Percentiles rank a stretch among this genome's conserved stretches.
These are phyloP conservation scores for Lachancea waltii DNA, from an alignment of 805 yeast species.

Conservation along the genomic window DNA sequence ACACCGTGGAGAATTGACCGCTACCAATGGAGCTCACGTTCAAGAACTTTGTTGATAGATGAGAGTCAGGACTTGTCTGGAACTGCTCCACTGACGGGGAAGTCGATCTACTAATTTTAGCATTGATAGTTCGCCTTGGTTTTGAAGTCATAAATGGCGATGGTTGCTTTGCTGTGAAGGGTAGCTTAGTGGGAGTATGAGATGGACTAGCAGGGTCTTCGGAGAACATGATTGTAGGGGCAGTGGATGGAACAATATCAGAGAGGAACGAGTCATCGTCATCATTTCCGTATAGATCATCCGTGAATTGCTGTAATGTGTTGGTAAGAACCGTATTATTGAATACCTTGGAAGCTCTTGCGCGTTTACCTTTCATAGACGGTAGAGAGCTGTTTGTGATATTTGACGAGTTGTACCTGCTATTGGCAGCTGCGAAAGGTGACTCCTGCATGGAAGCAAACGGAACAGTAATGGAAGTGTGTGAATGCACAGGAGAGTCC, in stretches of 20 bases:
- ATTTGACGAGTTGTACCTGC: slow-evolving; percentile 6
- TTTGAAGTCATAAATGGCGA: slow-evolving; percentile 17
- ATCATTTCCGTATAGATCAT: slow-evolving; percentile 31
- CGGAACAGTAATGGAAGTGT: slow-evolving; percentile 5
- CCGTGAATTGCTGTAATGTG: slow-evolving; percentile 32
- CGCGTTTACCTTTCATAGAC: slow-evolving; percentile 20
- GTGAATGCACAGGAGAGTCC: slow-evolving; percentile 10
- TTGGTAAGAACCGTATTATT: slow-evolving; percentile 29
- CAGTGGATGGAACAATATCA: slow-evolving; percentile 6
- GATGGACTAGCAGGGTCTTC: slow-evolving; percentile 7
- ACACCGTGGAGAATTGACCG: slow-evolving; percentile 90
- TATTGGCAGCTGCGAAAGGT: slow-evolving; percentile 6
- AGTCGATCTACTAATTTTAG: slow-evolving; percentile 17
- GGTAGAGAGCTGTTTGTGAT: slow-evolving; percentile 7
- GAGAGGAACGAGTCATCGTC: slow-evolving; percentile 11
- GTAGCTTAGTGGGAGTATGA: slow-evolving; percentile 13
- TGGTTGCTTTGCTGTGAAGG: slow-evolving; percentile 8
- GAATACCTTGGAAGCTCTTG: slow-evolving; percentile 24
- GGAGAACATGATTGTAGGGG: slow-evolving; percentile 8
- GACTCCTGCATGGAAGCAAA: slow-evolving; percentile 7
- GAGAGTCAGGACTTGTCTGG: slow-evolving; percentile 30
- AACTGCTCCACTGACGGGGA: slow-evolving; percentile 5
- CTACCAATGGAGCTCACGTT: slow-evolving; percentile 67
- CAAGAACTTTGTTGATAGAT: slow-evolving; percentile 43
- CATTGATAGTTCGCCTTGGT: slow-evolving; percentile 20